These are phyloP conservation scores for Neofusicoccum kwambonambiense DNA, from an alignment of 2,329 filamentous ascomycete species.

Conservation along the genomic window DNA sequence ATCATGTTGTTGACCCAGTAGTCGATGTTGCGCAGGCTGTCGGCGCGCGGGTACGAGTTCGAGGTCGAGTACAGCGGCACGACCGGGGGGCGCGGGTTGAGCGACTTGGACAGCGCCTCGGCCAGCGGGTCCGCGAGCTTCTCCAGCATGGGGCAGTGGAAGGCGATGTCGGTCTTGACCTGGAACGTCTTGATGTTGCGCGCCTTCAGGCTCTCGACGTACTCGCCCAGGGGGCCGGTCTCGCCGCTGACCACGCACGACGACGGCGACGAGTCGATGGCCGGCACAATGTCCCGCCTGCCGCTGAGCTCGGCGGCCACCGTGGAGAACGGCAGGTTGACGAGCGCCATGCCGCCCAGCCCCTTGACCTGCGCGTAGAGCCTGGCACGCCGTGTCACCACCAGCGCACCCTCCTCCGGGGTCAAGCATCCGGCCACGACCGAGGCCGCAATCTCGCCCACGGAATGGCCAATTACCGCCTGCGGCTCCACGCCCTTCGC, in stretches of 20 bases:
- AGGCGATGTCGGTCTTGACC: slow-evolving; percentile 44
- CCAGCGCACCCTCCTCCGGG: slow-evolving; percentile 34
- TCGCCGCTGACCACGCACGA: slow-evolving; percentile 38
- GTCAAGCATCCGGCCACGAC: slow-evolving; percentile 37
- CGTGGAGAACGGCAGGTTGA: slow-evolving; percentile 32
- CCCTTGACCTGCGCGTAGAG: slow-evolving; percentile 35
- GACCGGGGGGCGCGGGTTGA: slow-evolving; percentile 23
- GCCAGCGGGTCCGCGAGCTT: slow-evolving; percentile 31
- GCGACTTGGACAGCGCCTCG: slow-evolving; percentile 24
- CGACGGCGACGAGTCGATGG: slow-evolving; percentile 38
- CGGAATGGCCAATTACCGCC: slow-evolving; percentile 44
- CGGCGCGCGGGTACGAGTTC: slow-evolving; percentile 25
- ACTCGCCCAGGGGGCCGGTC: slow-evolving; percentile 25
- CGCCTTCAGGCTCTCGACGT: slow-evolving; percentile 21
- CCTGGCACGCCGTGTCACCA: slow-evolving; percentile 35
- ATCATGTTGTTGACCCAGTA: slow-evolving; percentile 46
- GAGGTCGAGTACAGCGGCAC: slow-evolving; percentile 41
- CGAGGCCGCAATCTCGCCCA: slow-evolving; percentile 44
- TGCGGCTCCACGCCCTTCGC: slow-evolving; percentile 32
- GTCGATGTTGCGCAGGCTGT: slow-evolving; percentile 26
- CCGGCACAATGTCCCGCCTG: slow-evolving; percentile 29
- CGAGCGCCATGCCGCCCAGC: slow-evolving; percentile 32
- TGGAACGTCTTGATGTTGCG: slow-evolving; percentile 32
- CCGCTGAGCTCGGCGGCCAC: slow-evolving; percentile 26
- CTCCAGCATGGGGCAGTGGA: slow-evolving; percentile 42